These are phyloP conservation scores for Thalassia testudinum DNA, from an alignment of 116 monocot genomes.

Conservation along the genomic window DNA sequence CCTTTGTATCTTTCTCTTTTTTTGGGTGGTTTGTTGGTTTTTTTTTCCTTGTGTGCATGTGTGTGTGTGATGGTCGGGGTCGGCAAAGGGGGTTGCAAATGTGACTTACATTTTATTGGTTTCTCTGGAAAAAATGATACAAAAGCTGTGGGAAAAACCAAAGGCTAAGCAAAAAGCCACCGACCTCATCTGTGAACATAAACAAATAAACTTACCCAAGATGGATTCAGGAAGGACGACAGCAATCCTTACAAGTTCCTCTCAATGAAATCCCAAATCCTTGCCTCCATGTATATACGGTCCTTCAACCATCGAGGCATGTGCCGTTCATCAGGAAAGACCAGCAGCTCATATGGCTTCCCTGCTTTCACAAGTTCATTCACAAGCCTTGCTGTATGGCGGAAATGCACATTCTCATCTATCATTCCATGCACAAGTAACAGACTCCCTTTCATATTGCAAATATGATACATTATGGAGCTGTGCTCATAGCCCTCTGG, in stretches of 20 bases:
- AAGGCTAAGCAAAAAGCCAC: background rate
- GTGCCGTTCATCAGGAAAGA: conserved; percentile 87
- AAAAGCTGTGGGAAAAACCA: no score
- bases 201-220: background rate
- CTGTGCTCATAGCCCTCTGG: conserved; percentile 32
- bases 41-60: no score
- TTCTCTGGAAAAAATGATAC: no score
- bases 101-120: no score
- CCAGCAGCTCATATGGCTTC: conserved; percentile 70
- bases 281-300: conserved; percentile 90
- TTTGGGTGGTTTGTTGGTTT: no score
- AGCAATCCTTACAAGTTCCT: conserved; percentile 28
- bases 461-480: conserved; percentile 74
- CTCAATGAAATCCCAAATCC: conserved; percentile 88
- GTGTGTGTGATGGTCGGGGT: no score
- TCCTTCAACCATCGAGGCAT: conserved; percentile 74
- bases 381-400: conserved; percentile 74
- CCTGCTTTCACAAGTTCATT: conserved; percentile 57
- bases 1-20: no score
- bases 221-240: background rate
- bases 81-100: no score
- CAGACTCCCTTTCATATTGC: conserved; percentile 55
- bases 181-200: background rate
- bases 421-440: conserved; percentile 88
- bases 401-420: conserved; percentile 95